Base-by-base conservation (phyloP, 2,329 filamentous ascomycete species). In the Mycosphaerella sp. region DNA sequence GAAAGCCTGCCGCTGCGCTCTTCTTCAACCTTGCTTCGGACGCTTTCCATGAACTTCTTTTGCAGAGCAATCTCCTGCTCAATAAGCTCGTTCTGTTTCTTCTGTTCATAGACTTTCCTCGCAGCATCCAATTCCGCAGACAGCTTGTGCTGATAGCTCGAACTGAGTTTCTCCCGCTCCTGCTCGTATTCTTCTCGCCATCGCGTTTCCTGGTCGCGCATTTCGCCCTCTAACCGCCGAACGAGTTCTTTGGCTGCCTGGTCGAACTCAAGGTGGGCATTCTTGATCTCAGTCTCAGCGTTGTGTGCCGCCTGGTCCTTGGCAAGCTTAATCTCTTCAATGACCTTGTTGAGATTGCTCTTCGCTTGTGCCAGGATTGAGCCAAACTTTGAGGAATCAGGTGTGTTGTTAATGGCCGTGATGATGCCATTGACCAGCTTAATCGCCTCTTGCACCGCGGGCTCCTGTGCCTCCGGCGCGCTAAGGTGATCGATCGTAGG, bases 401-500 rank as follows among this genome's bases (percentile, higher is more conserved):
- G 81, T 68, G 95, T 91, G 52, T 87, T 86, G 69, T 96, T 95
- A 68, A 96, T 84, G 41, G 94, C 88, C 7, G 87, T 84, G 66
- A 98, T 95, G 63, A 98, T 85, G 70, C 95, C 89, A 73, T 98
- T 98, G 62, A 98, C 79, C 73, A 95, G 91, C 73, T 88, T 91
- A 53, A 95, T 89, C 5, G 98, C 77, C 64, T 97, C 89, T 71
- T 96, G 89, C 17, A 97, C 87, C 32, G 95, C 79, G 25, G 88
- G 87, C 67, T 97, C 91, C 53, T 84, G 81, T 47, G 86, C 88
- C 62, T 89, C 80, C 48, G 81, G 78, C 18, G 94, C 79, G 44
- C 79, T 79, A 52, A 96, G 74, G 55, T 89, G 82, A 65, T 95
- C 87, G 60, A 97, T 88, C 13, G 82, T 81, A 54, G 82, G 64